phyloP scores from a whole-genome alignment of 2,329 filamentous ascomycete species.

The Hirsutella rhossiliensis region DNA sequence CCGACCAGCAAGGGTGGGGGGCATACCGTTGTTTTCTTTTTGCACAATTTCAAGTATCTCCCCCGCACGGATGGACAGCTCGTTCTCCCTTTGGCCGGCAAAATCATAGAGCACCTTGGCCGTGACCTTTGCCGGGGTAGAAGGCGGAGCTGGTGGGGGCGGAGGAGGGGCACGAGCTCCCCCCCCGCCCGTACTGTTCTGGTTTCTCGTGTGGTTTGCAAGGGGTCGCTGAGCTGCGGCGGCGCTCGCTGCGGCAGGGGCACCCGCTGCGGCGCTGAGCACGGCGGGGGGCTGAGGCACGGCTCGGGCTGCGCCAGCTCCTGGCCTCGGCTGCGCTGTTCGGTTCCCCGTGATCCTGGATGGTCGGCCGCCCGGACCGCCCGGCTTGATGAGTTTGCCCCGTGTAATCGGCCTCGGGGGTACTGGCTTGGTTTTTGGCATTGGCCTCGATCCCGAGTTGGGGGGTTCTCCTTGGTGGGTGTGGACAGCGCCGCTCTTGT shows the following conservation, averaged over 20 bases:
- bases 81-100: constrained; percentile 69
- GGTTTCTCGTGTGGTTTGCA: constrained; percentile 42
- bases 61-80: constrained; percentile 67
- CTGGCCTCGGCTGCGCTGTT: constrained; percentile 30
- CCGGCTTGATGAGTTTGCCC: constrained; percentile 83
- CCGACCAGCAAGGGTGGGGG: background rate
- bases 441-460: constrained; percentile 70
- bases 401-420: constrained; percentile 83
- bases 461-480: constrained; percentile 75
- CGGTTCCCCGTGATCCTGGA: constrained; percentile 52
- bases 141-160: constrained; percentile 55
- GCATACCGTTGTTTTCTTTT: constrained; percentile 86
- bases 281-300: constrained; percentile 23
- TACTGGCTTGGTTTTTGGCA: constrained; percentile 76
- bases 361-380: constrained; percentile 71
- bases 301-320: constrained; percentile 16
- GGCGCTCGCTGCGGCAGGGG: background rate
- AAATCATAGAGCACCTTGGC: constrained; percentile 94
- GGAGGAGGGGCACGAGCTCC: constrained; percentile 47
- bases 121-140: constrained; percentile 52
- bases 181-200: constrained; percentile 37
- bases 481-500: constrained; percentile 89
- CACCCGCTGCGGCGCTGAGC: constrained; percentile 3
- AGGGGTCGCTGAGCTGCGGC: constrained; percentile 16
- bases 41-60: constrained; percentile 83